phyloP scores from a whole-genome alignment of 768 basidiomycete species.

The Amanita muscaria region DNA sequence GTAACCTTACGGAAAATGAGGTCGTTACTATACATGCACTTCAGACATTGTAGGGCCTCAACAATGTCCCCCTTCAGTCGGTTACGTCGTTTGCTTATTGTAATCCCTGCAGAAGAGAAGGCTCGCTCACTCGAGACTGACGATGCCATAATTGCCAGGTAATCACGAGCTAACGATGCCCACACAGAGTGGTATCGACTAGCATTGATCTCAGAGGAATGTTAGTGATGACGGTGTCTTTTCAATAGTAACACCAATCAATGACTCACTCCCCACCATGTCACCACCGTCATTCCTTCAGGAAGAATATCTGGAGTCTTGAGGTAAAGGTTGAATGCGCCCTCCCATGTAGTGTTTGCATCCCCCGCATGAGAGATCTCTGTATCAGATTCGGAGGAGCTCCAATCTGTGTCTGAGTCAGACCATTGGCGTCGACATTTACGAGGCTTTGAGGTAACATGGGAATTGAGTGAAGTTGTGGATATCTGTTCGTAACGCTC shows the following conservation, averaged over 20 bases:
- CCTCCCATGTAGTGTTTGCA: too few relatives aligned
- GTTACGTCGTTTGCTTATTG: conserved; percentile 26
- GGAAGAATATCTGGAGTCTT: too few relatives aligned
- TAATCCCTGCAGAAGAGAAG: conserved; percentile 33
- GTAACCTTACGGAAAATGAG: conserved; percentile 17
- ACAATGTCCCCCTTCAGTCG: conserved; percentile 26
- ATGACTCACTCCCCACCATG: neutral
- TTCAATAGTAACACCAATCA: conserved; percentile 12
- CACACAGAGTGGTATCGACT: conserved; percentile 23
- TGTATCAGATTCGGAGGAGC: too few relatives aligned
- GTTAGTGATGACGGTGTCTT: too few relatives aligned
- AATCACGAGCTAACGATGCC: conserved; percentile 29
- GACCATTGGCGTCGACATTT: too few relatives aligned
- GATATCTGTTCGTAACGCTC: too few relatives aligned
- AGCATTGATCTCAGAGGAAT: conserved; percentile 22
- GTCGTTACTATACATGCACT: conserved; percentile 14
- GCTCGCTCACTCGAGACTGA: conserved; percentile 30
- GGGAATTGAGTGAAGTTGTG: too few relatives aligned
- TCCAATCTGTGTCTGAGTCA: too few relatives aligned
- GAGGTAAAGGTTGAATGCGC: too few relatives aligned
- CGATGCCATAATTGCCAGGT: conserved; percentile 28
- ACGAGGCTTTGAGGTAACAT: too few relatives aligned
- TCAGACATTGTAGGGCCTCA: conserved; percentile 23
- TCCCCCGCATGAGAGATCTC: too few relatives aligned
- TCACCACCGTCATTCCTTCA: conserved; percentile 2